Evolutionary conservation across 2,329 filamentous ascomycete genomes (phyloP), one percentile per base, ranked within the genome.

Genomic region (Leptodontidium sp.): DNA sequence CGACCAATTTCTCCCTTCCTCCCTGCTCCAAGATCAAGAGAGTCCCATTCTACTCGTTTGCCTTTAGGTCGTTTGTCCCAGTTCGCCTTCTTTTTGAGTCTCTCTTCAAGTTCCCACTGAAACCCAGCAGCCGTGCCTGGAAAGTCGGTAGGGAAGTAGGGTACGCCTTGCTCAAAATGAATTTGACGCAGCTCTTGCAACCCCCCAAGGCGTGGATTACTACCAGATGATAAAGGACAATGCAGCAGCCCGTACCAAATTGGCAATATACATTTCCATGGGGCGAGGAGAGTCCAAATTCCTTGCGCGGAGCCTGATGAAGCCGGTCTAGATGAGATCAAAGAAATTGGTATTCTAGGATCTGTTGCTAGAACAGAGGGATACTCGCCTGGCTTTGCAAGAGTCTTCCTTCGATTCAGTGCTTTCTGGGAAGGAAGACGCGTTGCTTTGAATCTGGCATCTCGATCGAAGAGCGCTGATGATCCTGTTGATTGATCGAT

Each of bases 171-270:
- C 81, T 98, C 94, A 77, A 97, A 97, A 0, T 89, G 83, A 26
- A 97, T 85, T 78, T 98, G 95, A 45, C 90, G 87, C 62, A 89
- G 85, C 79, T 99, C 92, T 55, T 93, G 85, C 40, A 98, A 76
- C 0, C 96, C 95, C 1, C 93, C 95, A 73, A 97, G 93, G 29
- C 91, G 86, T 1, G 93, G 91, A 69, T 93, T 97, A 0, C 91
- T 90, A 8, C 94, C 94, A 0, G 90, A 91, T 0, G 90, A 91
- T 0, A 97, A 84, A 0, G 93, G 93, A 69, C 90, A 93, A 77
- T 93, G 93, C 81, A 97, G 91, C 15, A 98, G 81, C 58, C 88
- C 90, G 75, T 95, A 91, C 96, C 96, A 99, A 40, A 98, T 84
- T 0, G 93, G 88, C 45, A 89, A 84, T 45, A 98, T 91, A 75